Percentiles rank a stretch among this genome's conserved stretches.
These are phyloP conservation scores for Leccinum disarticulatum DNA, from an alignment of 768 basidiomycete genomes.

Conservation along the genomic window DNA sequence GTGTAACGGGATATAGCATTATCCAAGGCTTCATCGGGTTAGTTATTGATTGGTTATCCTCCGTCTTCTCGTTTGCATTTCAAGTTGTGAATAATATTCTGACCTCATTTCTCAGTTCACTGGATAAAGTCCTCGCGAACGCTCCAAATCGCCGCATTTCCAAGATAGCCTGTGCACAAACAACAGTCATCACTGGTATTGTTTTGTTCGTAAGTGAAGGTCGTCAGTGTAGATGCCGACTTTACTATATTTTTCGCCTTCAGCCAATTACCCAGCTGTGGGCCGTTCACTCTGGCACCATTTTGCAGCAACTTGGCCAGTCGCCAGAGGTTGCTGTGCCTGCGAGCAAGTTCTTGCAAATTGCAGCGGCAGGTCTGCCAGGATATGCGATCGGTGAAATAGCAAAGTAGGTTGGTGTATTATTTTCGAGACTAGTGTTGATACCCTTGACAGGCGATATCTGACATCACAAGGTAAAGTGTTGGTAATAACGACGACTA, in stretches of 20 bases:
- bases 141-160: conserved; percentile 15
- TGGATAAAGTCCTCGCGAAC: conserved; percentile 19
- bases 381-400: conserved; percentile 46
- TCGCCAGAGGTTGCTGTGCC: conserved; percentile 39
- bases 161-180: conserved; percentile 20
- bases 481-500: too few relatives aligned
- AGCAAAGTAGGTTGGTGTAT: conserved; percentile 30
- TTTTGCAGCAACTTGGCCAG: conserved; percentile 39
- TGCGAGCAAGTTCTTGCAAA: conserved; percentile 41
- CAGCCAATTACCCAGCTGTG: conserved; percentile 28
- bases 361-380: conserved; percentile 42
- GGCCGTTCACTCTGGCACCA: conserved; percentile 28
- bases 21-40: conserved; percentile 39
- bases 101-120: conserved; percentile 11
- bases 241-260: neutral
- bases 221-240: neutral
- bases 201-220: conserved; percentile 18
- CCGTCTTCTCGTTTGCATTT: neutral
- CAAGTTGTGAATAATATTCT: conserved; percentile 11
- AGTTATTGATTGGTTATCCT: conserved; percentile 23
- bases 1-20: conserved; percentile 45
- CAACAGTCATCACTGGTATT: conserved; percentile 25
- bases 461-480: conserved; percentile 20
- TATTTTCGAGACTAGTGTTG: neutral
- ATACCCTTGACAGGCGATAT: conserved; percentile 20